phyloP scores from a whole-genome alignment of 1,139 yeast genomes.

The Debaryomycetaceae sp. region DNA sequence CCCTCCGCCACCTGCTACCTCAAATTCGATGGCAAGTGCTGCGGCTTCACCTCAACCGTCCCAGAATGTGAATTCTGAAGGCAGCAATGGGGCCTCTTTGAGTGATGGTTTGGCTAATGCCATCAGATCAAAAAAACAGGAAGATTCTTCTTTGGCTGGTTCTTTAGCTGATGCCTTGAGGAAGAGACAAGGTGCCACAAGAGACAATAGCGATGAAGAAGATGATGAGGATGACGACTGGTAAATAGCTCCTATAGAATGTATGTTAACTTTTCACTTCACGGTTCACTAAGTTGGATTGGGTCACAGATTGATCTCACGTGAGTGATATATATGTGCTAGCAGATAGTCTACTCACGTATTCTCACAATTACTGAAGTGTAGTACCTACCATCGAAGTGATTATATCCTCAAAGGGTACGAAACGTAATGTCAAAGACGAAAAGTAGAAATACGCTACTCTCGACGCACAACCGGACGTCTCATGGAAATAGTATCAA shows the following conservation, averaged over 20 bases:
- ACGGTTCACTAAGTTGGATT: no score
- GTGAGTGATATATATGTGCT: no score
- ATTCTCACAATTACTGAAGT: no score
- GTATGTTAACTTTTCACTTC: background rate
- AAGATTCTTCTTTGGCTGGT: slow-evolving; percentile 68
- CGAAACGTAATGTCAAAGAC: slow-evolving; percentile 28
- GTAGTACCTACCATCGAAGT: no score
- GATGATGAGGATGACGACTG: slow-evolving; percentile 60
- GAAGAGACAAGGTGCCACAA: slow-evolving; percentile 75
- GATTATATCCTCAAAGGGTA: background rate
- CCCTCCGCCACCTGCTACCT: slow-evolving; percentile 34
- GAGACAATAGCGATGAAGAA: slow-evolving; percentile 72
- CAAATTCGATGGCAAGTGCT: background rate
- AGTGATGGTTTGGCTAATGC: slow-evolving; percentile 76
- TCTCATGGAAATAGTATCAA: slow-evolving; percentile 22
- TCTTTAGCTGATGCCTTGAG: slow-evolving; percentile 89
- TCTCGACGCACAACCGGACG: slow-evolving; percentile 27
- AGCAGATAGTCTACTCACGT: no score
- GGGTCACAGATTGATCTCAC: no score
- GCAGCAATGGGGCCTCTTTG: slow-evolving; percentile 20
- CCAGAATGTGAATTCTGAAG: background rate
- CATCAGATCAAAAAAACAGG: slow-evolving; percentile 60
- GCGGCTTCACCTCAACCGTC: background rate
- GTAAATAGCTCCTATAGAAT: slow-evolving; percentile 9
- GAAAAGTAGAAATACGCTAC: slow-evolving; percentile 32